These are phyloP conservation scores for Penstemon eatonii DNA, from an alignment of 257 asterid species.

Conservation along the genomic window DNA sequence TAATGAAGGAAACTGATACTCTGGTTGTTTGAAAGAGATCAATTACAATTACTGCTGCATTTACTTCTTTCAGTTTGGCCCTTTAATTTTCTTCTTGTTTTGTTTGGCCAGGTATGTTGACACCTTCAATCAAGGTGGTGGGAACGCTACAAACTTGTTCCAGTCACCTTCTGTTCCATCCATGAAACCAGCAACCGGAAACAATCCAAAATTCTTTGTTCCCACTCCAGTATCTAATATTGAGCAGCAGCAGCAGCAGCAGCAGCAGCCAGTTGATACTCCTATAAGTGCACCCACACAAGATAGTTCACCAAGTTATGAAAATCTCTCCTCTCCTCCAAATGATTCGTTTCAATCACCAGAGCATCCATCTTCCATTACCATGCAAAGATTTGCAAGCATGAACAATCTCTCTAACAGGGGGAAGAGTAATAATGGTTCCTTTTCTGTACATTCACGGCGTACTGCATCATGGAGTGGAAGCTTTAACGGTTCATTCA, in stretches of 20 bases:
- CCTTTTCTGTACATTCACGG: conserved; percentile 48
- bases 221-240: conserved; percentile 52
- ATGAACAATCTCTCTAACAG: conserved; percentile 58
- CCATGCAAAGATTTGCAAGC: conserved; percentile 74
- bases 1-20: not conserved
- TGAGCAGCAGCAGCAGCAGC: conserved; percentile 28
- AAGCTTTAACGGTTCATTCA: conserved; percentile 44
- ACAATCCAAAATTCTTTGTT: conserved; percentile 74
- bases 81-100: conserved; percentile 16
- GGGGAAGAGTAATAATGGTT: conserved; percentile 30
- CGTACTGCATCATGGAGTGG: conserved; percentile 97
- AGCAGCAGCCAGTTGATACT: conserved; percentile 31
- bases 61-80: not conserved
- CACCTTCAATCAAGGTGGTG: conserved; percentile 74
- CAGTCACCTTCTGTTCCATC: conserved; percentile 67
- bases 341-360: conserved; percentile 43
- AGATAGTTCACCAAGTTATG: conserved; percentile 32
- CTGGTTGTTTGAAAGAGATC: not conserved
- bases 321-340: conserved; percentile 43
- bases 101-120: conserved; percentile 44
- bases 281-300: conserved; percentile 30
- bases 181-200: conserved; percentile 48
- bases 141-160: conserved; percentile 54
- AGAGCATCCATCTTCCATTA: conserved; percentile 28
- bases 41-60: not conserved